A percentile compares a stretch with the other conserved stretches of the same genome.
These are phyloP conservation scores for Saturnispora sekii DNA, from an alignment of 805 yeast species.

Conservation along the genomic window DNA sequence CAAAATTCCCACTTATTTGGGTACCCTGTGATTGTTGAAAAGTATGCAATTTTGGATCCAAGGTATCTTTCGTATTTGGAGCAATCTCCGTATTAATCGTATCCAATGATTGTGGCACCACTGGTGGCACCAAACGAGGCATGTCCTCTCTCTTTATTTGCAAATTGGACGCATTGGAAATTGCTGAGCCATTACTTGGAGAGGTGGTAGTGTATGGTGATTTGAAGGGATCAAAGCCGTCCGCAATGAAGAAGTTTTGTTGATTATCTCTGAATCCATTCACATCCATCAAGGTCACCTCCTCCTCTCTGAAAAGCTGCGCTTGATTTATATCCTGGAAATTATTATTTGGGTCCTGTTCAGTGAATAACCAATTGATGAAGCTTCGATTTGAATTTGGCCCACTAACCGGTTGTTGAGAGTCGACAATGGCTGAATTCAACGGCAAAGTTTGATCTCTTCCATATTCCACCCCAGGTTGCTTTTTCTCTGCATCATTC, in stretches of 20 bases:
- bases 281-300: slow-evolving; percentile 11
- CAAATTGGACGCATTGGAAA: too few relatives aligned
- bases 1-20: slow-evolving; percentile 6
- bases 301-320: too few relatives aligned
- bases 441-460: too few relatives aligned
- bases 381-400: slow-evolving; percentile 14
- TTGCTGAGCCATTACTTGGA: slow-evolving; percentile 8
- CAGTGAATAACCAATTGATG: slow-evolving; percentile 24
- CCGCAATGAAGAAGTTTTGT: slow-evolving; percentile 24
- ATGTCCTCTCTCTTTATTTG: too few relatives aligned
- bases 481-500: too few relatives aligned
- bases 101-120: too few relatives aligned
- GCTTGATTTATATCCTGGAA: neutral
- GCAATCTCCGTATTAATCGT: neutral
- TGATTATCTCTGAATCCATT: slow-evolving; percentile 20
- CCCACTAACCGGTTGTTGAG: too few relatives aligned
- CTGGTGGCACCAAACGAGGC: too few relatives aligned
- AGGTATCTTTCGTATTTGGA: too few relatives aligned
- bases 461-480: too few relatives aligned
- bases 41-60: slow-evolving; percentile 5
- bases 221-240: slow-evolving; percentile 18
- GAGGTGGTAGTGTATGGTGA: slow-evolving; percentile 18
- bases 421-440: too few relatives aligned
- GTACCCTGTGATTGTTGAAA: slow-evolving; percentile 14
- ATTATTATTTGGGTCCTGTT: slow-evolving; percentile 4